Conservation (phyloP, 352 stramenopile species). For the Globisporangium nagaii region DNA sequence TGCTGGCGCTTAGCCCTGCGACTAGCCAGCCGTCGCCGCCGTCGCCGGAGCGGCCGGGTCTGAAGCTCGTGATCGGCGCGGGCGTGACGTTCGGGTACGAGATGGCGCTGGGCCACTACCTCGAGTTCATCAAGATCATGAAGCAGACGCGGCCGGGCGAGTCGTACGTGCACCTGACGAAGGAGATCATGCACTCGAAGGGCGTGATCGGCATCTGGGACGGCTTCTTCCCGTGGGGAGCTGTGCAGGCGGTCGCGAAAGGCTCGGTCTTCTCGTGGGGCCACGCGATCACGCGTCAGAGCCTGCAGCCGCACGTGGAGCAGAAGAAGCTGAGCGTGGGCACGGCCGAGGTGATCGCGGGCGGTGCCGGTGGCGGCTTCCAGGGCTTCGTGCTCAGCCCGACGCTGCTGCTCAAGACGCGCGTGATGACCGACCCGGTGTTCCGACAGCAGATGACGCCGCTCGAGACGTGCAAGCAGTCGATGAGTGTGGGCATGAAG, state of each 20-base stretch:
- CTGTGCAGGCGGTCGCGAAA: constrained; percentile 87
- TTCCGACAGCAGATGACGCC: constrained; percentile 90
- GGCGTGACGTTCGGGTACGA: constrained; percentile 88
- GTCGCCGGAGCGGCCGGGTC: constrained; percentile 37
- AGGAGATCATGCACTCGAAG: constrained; percentile 85
- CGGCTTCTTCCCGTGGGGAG: constrained; percentile 91
- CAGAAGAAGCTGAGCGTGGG: constrained; percentile 44
- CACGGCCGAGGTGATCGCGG: constrained; percentile 76
- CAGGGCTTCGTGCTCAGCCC: constrained; percentile 92
- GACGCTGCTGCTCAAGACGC: constrained; percentile 92
- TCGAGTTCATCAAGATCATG: constrained; percentile 95
- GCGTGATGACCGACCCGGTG: constrained; percentile 92
- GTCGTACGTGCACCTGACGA: constrained; percentile 76
- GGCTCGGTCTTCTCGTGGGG: constrained; percentile 89
- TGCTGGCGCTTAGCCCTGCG: constrained; percentile 18
- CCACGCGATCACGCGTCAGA: constrained; percentile 65
- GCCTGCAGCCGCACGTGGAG: constrained; percentile 56
- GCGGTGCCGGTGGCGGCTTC: constrained; percentile 86
- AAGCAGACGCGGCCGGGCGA: constrained; percentile 84
- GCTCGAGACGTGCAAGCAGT: constrained; percentile 78
- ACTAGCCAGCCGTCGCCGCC: constrained; percentile 11
- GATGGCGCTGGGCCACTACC: constrained; percentile 82
- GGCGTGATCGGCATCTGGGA: constrained; percentile 90
- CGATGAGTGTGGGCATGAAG: constrained; percentile 79
- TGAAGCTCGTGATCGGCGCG: constrained; percentile 83